phyloP scores from a whole-genome alignment of 2,329 filamentous ascomycete genomes.

The Alternaria ethzedia region DNA sequence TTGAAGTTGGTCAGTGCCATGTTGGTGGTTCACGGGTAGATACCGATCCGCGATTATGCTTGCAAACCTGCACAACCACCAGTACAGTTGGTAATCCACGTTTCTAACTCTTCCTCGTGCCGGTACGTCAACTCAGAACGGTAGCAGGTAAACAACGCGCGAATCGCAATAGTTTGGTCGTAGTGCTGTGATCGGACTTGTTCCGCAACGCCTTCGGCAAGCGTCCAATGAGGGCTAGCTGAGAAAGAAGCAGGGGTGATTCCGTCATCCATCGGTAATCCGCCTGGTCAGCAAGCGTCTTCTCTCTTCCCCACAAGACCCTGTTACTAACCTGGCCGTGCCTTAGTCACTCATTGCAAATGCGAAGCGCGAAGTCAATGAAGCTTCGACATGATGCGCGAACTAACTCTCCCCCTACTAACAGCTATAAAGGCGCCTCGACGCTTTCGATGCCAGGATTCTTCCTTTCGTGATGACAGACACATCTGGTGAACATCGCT shows the following conservation, averaged over 20 bases:
- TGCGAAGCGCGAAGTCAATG: slow-evolving; percentile 26
- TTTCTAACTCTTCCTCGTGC: not conserved
- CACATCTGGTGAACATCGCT: slow-evolving; percentile 25
- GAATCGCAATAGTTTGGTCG: not conserved
- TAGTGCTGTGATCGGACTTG: not conserved
- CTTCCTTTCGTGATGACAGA: slow-evolving; percentile 38
- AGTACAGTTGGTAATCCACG: not conserved
- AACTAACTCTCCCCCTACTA: slow-evolving; percentile 26
- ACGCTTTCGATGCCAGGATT: slow-evolving; percentile 8
- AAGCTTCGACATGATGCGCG: slow-evolving; percentile 31
- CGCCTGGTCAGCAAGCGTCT: not conserved
- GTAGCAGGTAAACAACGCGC: slow-evolving; percentile 8
- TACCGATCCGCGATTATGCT: not conserved
- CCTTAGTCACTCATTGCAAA: slow-evolving; percentile 47
- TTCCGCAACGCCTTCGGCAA: slow-evolving; percentile 16
- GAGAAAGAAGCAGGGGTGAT: slow-evolving; percentile 15
- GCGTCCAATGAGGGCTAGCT: slow-evolving; percentile 32
- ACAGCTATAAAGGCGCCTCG: slow-evolving; percentile 36
- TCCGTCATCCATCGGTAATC: slow-evolving; percentile 45
- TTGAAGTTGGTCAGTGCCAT: slow-evolving; percentile 50
- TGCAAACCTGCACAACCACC: not conserved
- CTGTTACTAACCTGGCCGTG: slow-evolving; percentile 18
- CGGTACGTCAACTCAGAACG: slow-evolving; percentile 3
- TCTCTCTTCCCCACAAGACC: slow-evolving; percentile 1
- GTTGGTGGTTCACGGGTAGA: not conserved